Base-by-base conservation (phyloP, 495 filamentous ascomycete genomes). In the Immersiella caudata region DNA sequence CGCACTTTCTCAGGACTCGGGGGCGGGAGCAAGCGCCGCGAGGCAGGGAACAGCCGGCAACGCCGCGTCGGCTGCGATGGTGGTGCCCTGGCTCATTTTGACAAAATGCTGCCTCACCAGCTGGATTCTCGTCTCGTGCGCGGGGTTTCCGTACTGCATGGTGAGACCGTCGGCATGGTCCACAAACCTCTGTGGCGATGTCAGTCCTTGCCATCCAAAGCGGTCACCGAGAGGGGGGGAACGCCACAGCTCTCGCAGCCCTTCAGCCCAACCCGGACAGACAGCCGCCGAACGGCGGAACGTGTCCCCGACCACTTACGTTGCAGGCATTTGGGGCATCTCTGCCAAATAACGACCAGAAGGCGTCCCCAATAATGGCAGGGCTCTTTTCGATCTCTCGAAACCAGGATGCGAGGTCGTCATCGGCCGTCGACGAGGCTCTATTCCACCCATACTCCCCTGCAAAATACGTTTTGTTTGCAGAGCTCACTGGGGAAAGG, bases 401-500 rank as follows among this genome's bases (percentile, higher is more conserved):
- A 66, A 79, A 84, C 71, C 82, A 85, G 1, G 77, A 70, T 25
- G 76, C 70, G 22, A 85, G 72, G 29, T 80, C 72, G 12, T 73
- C 76, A 46, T 72, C 73, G 16, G 66, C 56, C 11, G 70, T 64
- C 16, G 66, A 60, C 20, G 60, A 9, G 6, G 62, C 56, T 50
- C 78, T 78, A 7, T 79, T 76, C 84, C 85, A 87, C 64, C 80
- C 83, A 66, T 86, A 85, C 65, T 87, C 85, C 12, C 82, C 84
- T 0, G 78, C 80, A 29, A 83, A 77, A 65, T 85, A 85, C 7
- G 80, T 76, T 55, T 81, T 81, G 49, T 81, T 74, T 36, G 70
- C 81, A 0, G 68, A 68, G 40, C 61, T 65, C 24, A 74, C 72
- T 73, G 35, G 52, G 20, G 20, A 16, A 18, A 55, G 20, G 54